Evolutionary conservation across 2,329 filamentous ascomycete species (phyloP), one percentile per base, ranked within the genome.

Genomic region (Golovinomyces cichoracearum): DNA sequence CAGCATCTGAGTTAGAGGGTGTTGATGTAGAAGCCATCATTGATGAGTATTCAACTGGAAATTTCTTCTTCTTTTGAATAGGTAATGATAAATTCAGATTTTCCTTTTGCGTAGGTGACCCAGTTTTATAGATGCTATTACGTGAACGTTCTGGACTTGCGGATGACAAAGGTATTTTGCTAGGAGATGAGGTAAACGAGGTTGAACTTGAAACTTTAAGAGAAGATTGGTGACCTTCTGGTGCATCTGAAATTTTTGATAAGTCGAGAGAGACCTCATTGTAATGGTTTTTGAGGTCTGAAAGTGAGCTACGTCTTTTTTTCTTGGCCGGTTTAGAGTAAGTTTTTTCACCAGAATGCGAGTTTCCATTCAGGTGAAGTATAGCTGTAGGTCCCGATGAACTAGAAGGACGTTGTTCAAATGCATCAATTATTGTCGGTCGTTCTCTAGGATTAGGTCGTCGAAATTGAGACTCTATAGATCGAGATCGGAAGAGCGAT

Each of bases 241-340:
- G 31, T 12, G 31, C 2, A n/a, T 15, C n/a, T 15, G 52, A 52
- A 9, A 63, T 60, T 50, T 61, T 54, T 26, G 65, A 62, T 55
- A 64, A 57, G 15, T 63, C 65, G 0, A 78, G 62, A 10, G 67
- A 71, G 7, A 77, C 68, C 49, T 74, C 69, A 37, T 70, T 71
- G 64, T 88, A 77, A 17, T 83, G 66, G 49, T 67, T 71, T 55
- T 76, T 80, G 45, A 95, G 69, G 61, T 95, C 88, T 4, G 86
- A 93, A 38, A 95, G 66, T 23, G 86, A 94, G 64, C 86, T 94
- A 60, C 88, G 78, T 49, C 88, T 73, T 66, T 93, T 94, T 65
- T 78, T 86, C 60, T 73, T 77, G 41, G 67, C 64, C n/a, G 62
- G 62, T 53, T 61, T 66, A 50, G 41, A 55, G 54, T 58, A 54